Evolutionary conservation across 75 land plant species (phyloP), one percentile per base, ranked within the genome.

Genomic region (Selaginella moellendorffii): DNA sequence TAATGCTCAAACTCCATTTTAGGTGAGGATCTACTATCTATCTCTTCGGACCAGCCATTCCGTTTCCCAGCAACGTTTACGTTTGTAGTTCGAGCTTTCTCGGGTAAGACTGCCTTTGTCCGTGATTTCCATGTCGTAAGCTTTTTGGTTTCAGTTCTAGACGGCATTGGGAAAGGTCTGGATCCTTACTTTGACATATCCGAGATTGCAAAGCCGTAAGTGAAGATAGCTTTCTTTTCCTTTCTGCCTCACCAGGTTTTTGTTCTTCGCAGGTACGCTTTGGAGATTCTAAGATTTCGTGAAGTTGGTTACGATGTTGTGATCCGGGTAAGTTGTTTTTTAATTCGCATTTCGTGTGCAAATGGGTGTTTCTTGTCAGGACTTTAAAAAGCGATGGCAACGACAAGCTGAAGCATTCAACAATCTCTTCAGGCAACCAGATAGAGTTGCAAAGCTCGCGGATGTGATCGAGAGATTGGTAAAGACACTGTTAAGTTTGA

Each of bases 151-250:
- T 30, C 84, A 95, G 99, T 95, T 2, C 63, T 95, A 29, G 99
- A 95, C 81, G 99, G 99, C 59, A 95, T 95, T 54, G 99, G 99
- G 20, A 95, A 95, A 73, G 99, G 99, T 21, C 87, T 95, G 66
- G 99, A 95, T 63, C 99, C 99, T 72, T 86, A 96, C 65, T 95
- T 95, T 78, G 99, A 95, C 67, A 95, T 95, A n/a, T 82, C 99
- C 28, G 99, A 95, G 42, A 95, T 95, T 76, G 91, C 99, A 12
- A 95, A 90, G 71, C 99, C 99, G 99, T 95, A 71, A 89, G 98
- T 79, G 30, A 63, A 21, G n/a, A n/a, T n/a, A 0, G 26, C 63
- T 53, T 14, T 42, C 30, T 26, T 20, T 0, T 25, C 12, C 22
- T 30, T 28, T 31, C 24, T n/a, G 27, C 21, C 29, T 8, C 27